Evolutionary conservation across 495 filamentous ascomycete species (phyloP).

Genomic region (Pseudomonodictys pantanalensis): DNA sequence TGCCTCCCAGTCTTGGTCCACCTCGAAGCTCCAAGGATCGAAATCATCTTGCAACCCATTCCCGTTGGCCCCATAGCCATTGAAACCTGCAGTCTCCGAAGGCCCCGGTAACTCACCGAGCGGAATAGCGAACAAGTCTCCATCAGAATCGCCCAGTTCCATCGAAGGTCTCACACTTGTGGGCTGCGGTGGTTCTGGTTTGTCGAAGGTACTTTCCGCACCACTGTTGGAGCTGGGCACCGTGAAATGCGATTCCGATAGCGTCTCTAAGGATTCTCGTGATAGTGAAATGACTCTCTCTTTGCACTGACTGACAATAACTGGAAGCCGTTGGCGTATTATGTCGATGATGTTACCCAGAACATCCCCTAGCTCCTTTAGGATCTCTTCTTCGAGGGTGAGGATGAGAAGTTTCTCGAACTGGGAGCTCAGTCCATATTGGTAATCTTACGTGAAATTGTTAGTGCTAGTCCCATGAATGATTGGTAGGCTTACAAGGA

Average conservation of each 20-base stretch:
- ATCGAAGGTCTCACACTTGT: not conserved
- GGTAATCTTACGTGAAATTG: not conserved
- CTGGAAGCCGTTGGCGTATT: not conserved
- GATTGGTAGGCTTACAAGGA: not conserved
- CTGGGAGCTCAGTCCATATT: not conserved
- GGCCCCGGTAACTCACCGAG: not conserved
- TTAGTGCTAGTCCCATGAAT: not conserved
- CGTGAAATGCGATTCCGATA: not conserved
- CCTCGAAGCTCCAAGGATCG: not conserved
- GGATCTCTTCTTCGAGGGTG: not conserved
- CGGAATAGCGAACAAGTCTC: not conserved
- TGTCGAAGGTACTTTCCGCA: not conserved
- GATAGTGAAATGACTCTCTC: not conserved
- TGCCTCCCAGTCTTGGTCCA: not conserved
- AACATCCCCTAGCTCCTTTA: not conserved
- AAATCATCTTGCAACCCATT: not conserved
- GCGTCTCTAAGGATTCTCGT: not conserved
- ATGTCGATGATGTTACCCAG: not conserved
- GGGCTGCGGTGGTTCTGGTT: not conserved
- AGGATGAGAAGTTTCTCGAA: not conserved
- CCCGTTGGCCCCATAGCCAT: not conserved
- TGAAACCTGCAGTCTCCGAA: not conserved
- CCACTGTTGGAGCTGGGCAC: not conserved
- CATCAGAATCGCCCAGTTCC: not conserved
- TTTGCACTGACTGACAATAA: not conserved